Evolutionary conservation across 2,329 filamentous ascomycete genomes (phyloP).

Genomic region (Massarina eburnea): DNA sequence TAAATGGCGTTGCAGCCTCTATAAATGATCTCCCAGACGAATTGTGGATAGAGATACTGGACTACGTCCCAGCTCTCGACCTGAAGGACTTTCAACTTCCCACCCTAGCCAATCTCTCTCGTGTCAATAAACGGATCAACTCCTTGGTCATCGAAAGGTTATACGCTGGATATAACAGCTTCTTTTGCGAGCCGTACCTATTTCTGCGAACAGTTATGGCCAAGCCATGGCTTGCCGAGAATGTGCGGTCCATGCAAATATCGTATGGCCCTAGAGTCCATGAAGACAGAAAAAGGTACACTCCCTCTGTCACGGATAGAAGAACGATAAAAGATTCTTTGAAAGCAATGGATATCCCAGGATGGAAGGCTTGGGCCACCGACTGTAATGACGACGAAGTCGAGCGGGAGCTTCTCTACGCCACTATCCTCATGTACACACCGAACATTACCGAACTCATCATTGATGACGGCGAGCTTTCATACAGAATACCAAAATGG

Average conservation of each 20-base stretch:
- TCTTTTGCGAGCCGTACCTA: constrained; percentile 25
- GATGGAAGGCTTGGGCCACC: constrained; percentile 30
- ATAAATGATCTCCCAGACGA: constrained; percentile 30
- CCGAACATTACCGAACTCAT: constrained; percentile 22
- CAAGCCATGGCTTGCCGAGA: constrained; percentile 16
- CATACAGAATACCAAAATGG: constrained; percentile 19
- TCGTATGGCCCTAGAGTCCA: constrained; percentile 13
- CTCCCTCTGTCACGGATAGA: constrained; percentile 25
- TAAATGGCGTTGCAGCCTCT: constrained; percentile 2
- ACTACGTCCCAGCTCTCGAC: constrained; percentile 22
- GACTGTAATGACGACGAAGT: constrained; percentile 18
- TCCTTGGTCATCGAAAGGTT: constrained; percentile 19
- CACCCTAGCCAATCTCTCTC: constrained; percentile 23
- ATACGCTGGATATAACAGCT: constrained; percentile 24
- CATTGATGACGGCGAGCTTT: constrained; percentile 13
- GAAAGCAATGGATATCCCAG: constrained; percentile 16
- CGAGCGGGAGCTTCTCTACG: constrained; percentile 20
- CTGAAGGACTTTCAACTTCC: constrained; percentile 16
- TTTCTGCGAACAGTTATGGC: constrained; percentile 31
- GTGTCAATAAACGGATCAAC: constrained; percentile 26
- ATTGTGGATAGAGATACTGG: constrained; percentile 27
- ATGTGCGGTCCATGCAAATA: constrained; percentile 19
- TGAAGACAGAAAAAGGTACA: constrained; percentile 9
- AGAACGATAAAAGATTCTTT: constrained; percentile 29
- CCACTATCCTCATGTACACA: constrained; percentile 25